Percentiles rank a stretch among this genome's conserved stretches.
These are phyloP conservation scores for Schizophyllum commune DNA, from an alignment of 1,284 basidiomycete genomes.

Conservation along the genomic window DNA sequence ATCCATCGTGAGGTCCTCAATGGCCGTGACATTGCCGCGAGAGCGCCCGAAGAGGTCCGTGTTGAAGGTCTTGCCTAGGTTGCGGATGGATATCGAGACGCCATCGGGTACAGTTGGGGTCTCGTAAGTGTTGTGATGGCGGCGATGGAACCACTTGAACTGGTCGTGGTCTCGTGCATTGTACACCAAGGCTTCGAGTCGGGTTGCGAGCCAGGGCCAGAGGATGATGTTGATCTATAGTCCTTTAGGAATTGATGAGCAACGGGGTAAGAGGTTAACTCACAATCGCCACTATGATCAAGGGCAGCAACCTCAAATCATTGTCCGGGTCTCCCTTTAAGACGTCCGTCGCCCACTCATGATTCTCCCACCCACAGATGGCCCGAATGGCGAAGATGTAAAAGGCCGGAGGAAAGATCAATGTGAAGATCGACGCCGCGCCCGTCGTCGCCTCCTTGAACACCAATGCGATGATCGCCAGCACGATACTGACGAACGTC, in stretches of 20 bases:
- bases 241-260: background rate
- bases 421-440: conserved; percentile 50
- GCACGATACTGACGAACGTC: conserved; percentile 57
- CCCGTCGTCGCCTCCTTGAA: conserved; percentile 31
- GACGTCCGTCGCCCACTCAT: conserved; percentile 42
- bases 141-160: conserved; percentile 20
- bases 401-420: conserved; percentile 70
- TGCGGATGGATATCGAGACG: conserved; percentile 51
- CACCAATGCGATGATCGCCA: conserved; percentile 64
- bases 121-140: conserved; percentile 20
- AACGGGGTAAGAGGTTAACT: conserved; percentile 17
- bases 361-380: conserved; percentile 60
- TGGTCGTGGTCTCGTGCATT: conserved; percentile 39
- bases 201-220: conserved; percentile 57
- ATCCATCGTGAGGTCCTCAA: conserved; percentile 55
- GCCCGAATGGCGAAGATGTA: conserved; percentile 67
- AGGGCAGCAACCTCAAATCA: conserved; percentile 45
- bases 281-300: conserved; percentile 59
- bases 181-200: conserved; percentile 55
- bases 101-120: conserved; percentile 24
- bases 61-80: conserved; percentile 51
- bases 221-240: conserved; percentile 59
- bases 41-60: conserved; percentile 29
- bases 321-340: conserved; percentile 53
- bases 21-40: conserved; percentile 39